Evolutionary conservation across 129 eudicot genomes (phyloP).

Genomic region (Centella asiatica): DNA sequence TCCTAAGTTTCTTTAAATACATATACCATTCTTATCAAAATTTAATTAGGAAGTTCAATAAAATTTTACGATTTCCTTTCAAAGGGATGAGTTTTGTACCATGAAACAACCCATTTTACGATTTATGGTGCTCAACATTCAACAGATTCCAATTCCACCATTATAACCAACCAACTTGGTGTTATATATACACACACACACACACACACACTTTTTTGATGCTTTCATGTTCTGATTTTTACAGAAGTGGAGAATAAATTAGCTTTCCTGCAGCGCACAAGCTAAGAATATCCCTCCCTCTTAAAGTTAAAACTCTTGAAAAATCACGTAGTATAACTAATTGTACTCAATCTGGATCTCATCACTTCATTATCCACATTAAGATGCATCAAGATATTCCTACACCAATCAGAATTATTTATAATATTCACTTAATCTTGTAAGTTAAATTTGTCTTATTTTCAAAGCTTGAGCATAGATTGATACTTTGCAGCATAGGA

Average conservation of each 20-base stretch:
- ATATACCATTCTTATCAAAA: too few relatives aligned
- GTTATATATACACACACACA: background rate
- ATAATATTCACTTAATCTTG: too few relatives aligned
- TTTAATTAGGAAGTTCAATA: too few relatives aligned
- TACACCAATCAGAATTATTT: too few relatives aligned
- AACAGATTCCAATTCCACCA: background rate
- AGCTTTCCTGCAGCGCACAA: background rate
- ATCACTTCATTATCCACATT: too few relatives aligned
- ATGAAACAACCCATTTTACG: background rate
- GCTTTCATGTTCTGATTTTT: background rate
- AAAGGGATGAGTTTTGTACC: background rate
- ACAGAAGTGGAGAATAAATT: background rate
- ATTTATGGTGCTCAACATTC: constrained; percentile 1
- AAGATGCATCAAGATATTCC: too few relatives aligned
- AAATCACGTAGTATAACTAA: background rate
- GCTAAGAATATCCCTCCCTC: background rate
- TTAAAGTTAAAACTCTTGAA: background rate
- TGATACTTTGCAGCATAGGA: background rate
- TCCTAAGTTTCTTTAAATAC: too few relatives aligned
- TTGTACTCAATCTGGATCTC: background rate
- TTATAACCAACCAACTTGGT: background rate
- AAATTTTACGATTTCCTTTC: background rate
- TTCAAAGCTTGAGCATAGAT: background rate
- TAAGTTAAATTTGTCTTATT: too few relatives aligned
- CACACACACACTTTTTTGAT: background rate